phyloP scores from a whole-genome alignment of 345 rosid species.

The Viola odorata region DNA sequence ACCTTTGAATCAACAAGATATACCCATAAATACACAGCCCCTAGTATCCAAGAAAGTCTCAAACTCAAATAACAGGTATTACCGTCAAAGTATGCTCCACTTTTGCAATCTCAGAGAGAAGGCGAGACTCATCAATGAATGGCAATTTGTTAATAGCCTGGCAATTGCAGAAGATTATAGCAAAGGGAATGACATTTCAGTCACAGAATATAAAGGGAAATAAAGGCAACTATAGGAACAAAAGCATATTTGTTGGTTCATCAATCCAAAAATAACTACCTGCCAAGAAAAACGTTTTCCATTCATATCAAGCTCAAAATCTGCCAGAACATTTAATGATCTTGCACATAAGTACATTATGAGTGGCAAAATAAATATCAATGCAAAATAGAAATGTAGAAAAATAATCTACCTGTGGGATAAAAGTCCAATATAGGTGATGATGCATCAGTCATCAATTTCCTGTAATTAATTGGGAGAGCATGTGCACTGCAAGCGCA shows the following conservation, averaged over 20 bases:
- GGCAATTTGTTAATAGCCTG: conserved; percentile 29
- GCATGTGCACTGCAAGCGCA: conserved; percentile 27
- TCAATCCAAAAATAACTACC: conserved; percentile 16
- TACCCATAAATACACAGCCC: neutral
- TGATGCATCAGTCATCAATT: conserved; percentile 23
- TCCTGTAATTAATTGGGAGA: conserved; percentile 26
- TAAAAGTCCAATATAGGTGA: conserved; percentile 30
- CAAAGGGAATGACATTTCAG: neutral
- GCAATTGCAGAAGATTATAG: neutral
- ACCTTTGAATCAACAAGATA: neutral
- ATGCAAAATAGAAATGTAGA: neutral
- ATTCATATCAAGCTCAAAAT: conserved; percentile 30
- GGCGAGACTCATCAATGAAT: conserved; percentile 32
- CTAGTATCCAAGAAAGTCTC: neutral
- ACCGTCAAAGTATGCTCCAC: conserved; percentile 28
- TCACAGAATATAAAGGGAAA: neutral
- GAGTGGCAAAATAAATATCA: neutral
- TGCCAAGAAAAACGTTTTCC: conserved; percentile 28
- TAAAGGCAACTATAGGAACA: neutral
- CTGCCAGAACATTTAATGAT: conserved; percentile 18
- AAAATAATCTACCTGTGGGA: conserved; percentile 20
- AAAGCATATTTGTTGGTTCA: neutral
- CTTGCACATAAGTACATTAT: neutral
- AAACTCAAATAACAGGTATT: conserved; percentile 1
- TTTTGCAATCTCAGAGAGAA: conserved; percentile 25